Conservation (phyloP, 2,329 filamentous ascomycete species). For the Teratosphaeria destructans region DNA sequence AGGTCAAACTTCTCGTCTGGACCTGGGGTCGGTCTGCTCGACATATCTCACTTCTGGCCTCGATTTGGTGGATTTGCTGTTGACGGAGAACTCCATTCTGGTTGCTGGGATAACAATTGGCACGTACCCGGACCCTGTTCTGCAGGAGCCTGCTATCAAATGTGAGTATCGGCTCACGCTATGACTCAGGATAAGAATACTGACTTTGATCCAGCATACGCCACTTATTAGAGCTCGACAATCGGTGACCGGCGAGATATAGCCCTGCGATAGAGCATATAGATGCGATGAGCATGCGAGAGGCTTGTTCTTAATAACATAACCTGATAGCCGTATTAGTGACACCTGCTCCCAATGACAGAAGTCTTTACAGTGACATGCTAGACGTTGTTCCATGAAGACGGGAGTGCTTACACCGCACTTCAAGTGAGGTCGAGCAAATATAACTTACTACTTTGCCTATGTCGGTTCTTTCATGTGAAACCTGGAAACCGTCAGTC, state of each 20-base stretch:
- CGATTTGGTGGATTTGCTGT: conserved; percentile 35
- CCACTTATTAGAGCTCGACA: not conserved
- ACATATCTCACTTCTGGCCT: conserved; percentile 29
- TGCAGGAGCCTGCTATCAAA: conserved; percentile 32
- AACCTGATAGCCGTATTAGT: too few relatives aligned
- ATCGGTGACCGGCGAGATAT: too few relatives aligned
- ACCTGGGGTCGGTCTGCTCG: conserved; percentile 32
- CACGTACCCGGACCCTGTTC: conserved; percentile 25
- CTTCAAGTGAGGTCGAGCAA: too few relatives aligned
- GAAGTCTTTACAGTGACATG: too few relatives aligned
- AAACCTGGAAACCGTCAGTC: too few relatives aligned
- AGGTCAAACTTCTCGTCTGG: conserved; percentile 29
- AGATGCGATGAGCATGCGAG: not conserved
- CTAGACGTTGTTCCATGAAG: too few relatives aligned
- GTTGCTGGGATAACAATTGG: conserved; percentile 29
- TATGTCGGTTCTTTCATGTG: too few relatives aligned
- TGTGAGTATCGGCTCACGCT: conserved; percentile 5
- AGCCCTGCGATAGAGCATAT: not conserved
- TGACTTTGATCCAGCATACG: not conserved
- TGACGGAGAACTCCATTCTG: conserved; percentile 34
- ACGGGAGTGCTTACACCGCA: too few relatives aligned
- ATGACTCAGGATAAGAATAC: not conserved
- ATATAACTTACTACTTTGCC: too few relatives aligned
- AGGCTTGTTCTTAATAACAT: too few relatives aligned
- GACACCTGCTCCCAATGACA: not conserved